Percentiles rank a stretch among this genome's conserved stretches.
These are phyloP conservation scores for Cercophora samala DNA, from an alignment of 495 filamentous ascomycete species.

Conservation along the genomic window DNA sequence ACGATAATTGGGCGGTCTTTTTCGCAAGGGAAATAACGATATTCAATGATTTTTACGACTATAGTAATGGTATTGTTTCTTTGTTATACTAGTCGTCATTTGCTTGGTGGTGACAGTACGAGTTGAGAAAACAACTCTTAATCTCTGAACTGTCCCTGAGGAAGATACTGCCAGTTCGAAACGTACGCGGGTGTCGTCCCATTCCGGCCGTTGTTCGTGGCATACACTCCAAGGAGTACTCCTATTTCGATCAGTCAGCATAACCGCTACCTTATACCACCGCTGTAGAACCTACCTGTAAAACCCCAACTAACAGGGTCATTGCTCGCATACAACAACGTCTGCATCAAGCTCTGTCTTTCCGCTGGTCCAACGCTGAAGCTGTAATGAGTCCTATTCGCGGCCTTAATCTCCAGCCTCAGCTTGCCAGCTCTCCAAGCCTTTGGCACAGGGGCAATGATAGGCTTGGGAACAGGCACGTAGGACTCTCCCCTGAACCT, in stretches of 20 bases:
- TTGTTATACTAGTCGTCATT: neutral
- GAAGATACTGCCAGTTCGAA: conserved; percentile 45
- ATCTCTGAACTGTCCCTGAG: conserved; percentile 42
- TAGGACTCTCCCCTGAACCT: conserved; percentile 41
- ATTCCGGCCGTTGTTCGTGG: conserved; percentile 49
- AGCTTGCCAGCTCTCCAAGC: conserved; percentile 36
- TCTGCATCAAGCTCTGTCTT: conserved; percentile 29
- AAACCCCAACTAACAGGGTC: conserved; percentile 49
- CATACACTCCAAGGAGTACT: conserved; percentile 47
- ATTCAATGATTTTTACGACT: neutral
- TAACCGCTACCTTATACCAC: too few relatives aligned
- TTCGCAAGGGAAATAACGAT: neutral
- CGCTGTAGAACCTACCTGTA: conserved; percentile 41
- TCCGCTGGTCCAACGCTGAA: conserved; percentile 43
- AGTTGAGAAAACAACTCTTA: conserved; percentile 8
- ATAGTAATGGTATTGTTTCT: neutral
- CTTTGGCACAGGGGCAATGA: conserved; percentile 30
- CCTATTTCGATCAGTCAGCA: conserved; percentile 23
- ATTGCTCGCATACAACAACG: conserved; percentile 40
- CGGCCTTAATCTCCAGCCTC: conserved; percentile 44
- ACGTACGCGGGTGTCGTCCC: conserved; percentile 44
- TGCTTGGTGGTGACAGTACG: neutral
- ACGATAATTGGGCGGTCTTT: neutral
- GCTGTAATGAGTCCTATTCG: conserved; percentile 45
- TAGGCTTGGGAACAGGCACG: conserved; percentile 31